Base-by-base conservation (phyloP, 768 basidiomycete species). In the Daedaleopsis sinensis region DNA sequence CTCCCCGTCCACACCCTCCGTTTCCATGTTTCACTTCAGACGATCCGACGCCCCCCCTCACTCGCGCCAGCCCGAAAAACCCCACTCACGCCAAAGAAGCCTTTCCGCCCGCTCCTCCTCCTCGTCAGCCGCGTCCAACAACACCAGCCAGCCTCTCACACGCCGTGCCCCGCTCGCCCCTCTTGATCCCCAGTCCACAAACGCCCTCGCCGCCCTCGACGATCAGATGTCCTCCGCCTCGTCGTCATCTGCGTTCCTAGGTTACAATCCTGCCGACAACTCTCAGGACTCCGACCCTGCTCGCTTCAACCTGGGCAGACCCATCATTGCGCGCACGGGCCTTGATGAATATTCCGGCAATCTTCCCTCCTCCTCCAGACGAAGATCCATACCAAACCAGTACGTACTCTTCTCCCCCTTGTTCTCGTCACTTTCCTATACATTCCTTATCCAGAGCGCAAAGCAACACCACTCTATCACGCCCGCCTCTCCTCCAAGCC, bases 101-200 rank as follows among this genome's bases (percentile, higher is more conserved):
- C 52, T 64, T 32, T 64, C 63, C 46, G 52, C 49, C 54, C 51
- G 59, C 54, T 35, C 67, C 27, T 35, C 51, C 51, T 52, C 63
- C 43, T 24, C 56, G 35, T 37, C 53, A 42, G 48, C 53, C 49
- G 37, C 64, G 35, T 46, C 62, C 55, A 23, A 62, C 51, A 53
- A 44, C 44, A 55, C 42, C 58, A 27, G 32, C 59, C 51, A 54
- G 16, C 55, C 57, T 54, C 51, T 55, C 57, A 52, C 59, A 36
- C 68, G 62, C 55, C 65, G 72, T 46, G 63, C 69, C 23, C 70
- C 72, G 15, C 66, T 73, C 42, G 67, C 69, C 9, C 65, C 69
- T 18, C 62, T 73, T 35, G 67, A 72, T 57, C 67, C 70, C 19
- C 71, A 72, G 61, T 57, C 64, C 21, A 59, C 70, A 9, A 61